Conservation (phyloP, 257 asterid genomes). For the Solanum medicagineum region DNA sequence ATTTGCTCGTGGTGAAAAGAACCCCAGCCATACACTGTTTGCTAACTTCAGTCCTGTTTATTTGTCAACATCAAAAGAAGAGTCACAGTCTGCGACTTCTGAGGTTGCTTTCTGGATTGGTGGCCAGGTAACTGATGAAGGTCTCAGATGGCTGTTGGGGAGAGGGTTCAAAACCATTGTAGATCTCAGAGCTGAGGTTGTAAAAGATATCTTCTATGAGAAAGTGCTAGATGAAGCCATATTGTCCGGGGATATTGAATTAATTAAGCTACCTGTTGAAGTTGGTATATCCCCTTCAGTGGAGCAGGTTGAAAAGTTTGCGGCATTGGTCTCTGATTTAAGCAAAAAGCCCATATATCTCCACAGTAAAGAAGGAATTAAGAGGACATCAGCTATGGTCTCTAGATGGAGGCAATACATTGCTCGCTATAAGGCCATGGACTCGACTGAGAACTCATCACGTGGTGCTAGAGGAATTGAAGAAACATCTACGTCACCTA, state of each 20-base stretch:
- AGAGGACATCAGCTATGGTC: conserved; percentile 74
- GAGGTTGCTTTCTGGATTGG: conserved; percentile 87
- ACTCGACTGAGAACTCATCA: conserved; percentile 15
- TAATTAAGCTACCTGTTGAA: conserved; percentile 75
- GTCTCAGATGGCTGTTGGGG: conserved; percentile 69
- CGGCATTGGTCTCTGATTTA: conserved; percentile 57
- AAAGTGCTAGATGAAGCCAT: conserved; percentile 37
- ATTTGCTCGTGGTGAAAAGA: conserved; percentile 58
- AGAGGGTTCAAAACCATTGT: conserved; percentile 77
- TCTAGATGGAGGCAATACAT: conserved; percentile 86
- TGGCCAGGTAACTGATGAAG: conserved; percentile 90
- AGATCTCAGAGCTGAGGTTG: conserved; percentile 87
- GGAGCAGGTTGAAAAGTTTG: conserved; percentile 68
- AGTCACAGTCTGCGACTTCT: conserved; percentile 15
- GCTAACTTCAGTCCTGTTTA: conserved; percentile 83
- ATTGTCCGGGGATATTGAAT: conserved; percentile 45
- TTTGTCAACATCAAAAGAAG: conserved; percentile 41
- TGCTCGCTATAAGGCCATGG: conserved; percentile 29
- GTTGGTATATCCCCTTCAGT: conserved; percentile 70
- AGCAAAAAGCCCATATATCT: conserved; percentile 64
- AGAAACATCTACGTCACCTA: conserved; percentile 11
- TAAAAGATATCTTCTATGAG: conserved; percentile 75
- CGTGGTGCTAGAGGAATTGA: conserved; percentile 24
- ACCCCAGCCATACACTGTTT: conserved; percentile 65
- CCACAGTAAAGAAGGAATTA: conserved; percentile 88